Evolutionary conservation across 2,329 filamentous ascomycete genomes (phyloP).

Genomic region (Fusarium duplospermum): DNA sequence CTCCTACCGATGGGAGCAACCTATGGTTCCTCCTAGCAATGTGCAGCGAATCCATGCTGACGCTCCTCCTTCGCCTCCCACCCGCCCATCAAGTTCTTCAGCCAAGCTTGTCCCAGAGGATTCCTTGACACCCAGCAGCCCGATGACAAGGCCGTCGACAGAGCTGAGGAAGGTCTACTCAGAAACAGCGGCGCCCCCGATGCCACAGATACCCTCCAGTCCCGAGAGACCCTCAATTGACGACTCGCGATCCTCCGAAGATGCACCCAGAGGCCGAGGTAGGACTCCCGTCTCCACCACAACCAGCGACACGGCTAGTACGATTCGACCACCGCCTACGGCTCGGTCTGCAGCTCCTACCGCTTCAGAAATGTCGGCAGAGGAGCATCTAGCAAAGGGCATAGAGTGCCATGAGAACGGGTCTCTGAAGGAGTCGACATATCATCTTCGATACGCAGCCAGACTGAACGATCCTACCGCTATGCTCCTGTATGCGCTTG

Average conservation of each 20-base stretch:
- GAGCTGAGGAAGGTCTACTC: slow-evolving; percentile 64
- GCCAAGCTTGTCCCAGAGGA: slow-evolving; percentile 54
- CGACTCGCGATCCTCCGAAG: slow-evolving; percentile 59
- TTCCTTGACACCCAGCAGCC: slow-evolving; percentile 44
- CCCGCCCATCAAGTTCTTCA: slow-evolving; percentile 68
- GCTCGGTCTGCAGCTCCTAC: slow-evolving; percentile 63
- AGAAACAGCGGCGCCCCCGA: slow-evolving; percentile 54
- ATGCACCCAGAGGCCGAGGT: slow-evolving; percentile 60
- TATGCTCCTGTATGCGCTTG: slow-evolving; percentile 95
- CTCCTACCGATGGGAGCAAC: slow-evolving; percentile 74
- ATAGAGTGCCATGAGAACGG: slow-evolving; percentile 91
- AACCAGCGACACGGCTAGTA: slow-evolving; percentile 67
- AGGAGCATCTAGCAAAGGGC: slow-evolving; percentile 90
- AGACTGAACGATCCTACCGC: slow-evolving; percentile 87
- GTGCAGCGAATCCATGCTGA: slow-evolving; percentile 56
- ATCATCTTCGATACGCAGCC: slow-evolving; percentile 91
- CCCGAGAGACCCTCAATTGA: slow-evolving; percentile 60
- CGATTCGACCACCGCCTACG: slow-evolving; percentile 56
- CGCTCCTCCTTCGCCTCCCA: slow-evolving; percentile 71
- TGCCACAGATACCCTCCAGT: slow-evolving; percentile 58
- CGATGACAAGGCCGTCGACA: slow-evolving; percentile 58
- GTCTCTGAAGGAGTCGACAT: slow-evolving; percentile 91
- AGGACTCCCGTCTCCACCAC: slow-evolving; percentile 60
- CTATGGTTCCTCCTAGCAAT: slow-evolving; percentile 54
- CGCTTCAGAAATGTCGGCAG: slow-evolving; percentile 78